Percentiles rank a stretch among this genome's conserved stretches.
Evolutionary conservation across 441 rosid species (phyloP).

Genomic region (Brassica balearica): DNA sequence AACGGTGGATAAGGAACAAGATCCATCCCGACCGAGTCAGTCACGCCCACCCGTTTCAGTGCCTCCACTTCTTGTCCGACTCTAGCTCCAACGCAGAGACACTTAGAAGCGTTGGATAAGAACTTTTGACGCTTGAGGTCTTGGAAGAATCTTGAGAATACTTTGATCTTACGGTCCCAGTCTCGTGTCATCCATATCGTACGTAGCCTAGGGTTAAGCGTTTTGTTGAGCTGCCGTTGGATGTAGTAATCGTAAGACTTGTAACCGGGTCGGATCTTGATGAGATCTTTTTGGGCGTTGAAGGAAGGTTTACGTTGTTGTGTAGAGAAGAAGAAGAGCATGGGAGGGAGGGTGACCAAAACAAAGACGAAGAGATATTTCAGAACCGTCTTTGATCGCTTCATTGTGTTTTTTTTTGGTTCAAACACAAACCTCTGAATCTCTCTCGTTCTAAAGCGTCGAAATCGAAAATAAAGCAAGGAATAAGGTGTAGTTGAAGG

Average conservation of each 20-base stretch:
- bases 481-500: constrained; percentile 19
- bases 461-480: constrained; percentile 9
- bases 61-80: constrained; percentile 94
- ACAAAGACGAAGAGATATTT: constrained; percentile 51
- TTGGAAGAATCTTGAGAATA: constrained; percentile 66
- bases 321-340: constrained; percentile 35
- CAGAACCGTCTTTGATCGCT: constrained; percentile 43
- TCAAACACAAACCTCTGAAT: neutral
- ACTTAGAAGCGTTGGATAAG: constrained; percentile 59
- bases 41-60: constrained; percentile 60
- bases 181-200: constrained; percentile 78
- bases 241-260: constrained; percentile 78
- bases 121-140: constrained; percentile 49
- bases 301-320: constrained; percentile 32
- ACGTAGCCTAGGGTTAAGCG: constrained; percentile 81
- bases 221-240: constrained; percentile 87
- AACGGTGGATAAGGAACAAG: constrained; percentile 81
- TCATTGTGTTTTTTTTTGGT: constrained; percentile 42
- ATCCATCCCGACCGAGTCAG: constrained; percentile 78
- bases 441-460: constrained; percentile 4
- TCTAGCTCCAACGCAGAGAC: constrained; percentile 79
- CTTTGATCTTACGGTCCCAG: constrained; percentile 83
- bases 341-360: constrained; percentile 45
- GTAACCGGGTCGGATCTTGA: constrained; percentile 77
- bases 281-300: constrained; percentile 31